Conservation (phyloP, 2,329 filamentous ascomycete species). For the Botrytis squamosa region DNA sequence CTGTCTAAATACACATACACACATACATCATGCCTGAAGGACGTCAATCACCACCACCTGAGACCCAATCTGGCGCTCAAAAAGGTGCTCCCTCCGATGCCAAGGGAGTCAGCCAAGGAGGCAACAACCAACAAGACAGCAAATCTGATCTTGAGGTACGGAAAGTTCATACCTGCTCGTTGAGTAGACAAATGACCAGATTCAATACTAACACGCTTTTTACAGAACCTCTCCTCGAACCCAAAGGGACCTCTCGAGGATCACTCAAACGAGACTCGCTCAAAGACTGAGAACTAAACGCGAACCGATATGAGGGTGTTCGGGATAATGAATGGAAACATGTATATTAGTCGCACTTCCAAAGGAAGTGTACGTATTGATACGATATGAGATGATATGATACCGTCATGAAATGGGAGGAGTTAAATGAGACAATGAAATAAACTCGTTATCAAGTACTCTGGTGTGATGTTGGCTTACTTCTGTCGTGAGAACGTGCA, state of each 20-base stretch:
- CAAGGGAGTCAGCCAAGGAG: conserved; percentile 55
- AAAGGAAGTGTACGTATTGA: not conserved
- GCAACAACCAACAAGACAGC: conserved; percentile 50
- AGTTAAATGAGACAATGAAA: not conserved
- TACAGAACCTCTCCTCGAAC: conserved; percentile 59
- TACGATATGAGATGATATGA: not conserved
- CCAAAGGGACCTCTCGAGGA: conserved; percentile 64
- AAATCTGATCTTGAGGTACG: conserved; percentile 52
- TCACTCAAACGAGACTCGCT: conserved; percentile 53
- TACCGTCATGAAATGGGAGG: not conserved
- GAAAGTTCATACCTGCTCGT: not conserved
- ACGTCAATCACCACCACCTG: conserved; percentile 75
- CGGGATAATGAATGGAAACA: not conserved
- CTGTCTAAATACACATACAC: conserved; percentile 25
- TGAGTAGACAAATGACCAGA: not conserved
- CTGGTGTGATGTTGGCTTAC: too few species aligned
- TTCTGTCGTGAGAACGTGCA: not conserved
- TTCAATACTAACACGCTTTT: not conserved
- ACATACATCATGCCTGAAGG: conserved; percentile 57
- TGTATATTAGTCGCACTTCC: not conserved
- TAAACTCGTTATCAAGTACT: not conserved
- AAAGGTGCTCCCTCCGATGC: conserved; percentile 57
- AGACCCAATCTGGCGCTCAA: conserved; percentile 65
- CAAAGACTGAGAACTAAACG: conserved; percentile 26
- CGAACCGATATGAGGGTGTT: not conserved